Evolutionary conservation across 2,329 filamentous ascomycete species (phyloP).

Genomic region (Fonsecaea erecta): DNA sequence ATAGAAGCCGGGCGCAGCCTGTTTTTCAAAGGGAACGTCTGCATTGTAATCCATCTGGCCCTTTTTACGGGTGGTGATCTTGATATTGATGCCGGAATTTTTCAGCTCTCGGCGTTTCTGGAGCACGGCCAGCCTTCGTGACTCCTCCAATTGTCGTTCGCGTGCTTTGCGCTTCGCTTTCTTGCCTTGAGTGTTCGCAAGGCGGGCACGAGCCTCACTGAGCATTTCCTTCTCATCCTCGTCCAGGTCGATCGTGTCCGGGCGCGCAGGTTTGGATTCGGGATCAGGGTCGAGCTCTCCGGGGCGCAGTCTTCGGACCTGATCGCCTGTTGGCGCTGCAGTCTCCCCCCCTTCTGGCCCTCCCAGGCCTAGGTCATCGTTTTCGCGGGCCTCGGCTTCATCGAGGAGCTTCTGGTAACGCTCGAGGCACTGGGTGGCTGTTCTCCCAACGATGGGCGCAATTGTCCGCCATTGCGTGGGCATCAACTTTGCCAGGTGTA

Average conservation of each 20-base stretch:
- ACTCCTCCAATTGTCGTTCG: slow-evolving; percentile 94
- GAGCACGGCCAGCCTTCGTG: slow-evolving; percentile 81
- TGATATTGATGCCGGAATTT: slow-evolving; percentile 97
- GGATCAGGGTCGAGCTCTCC: slow-evolving; percentile 97
- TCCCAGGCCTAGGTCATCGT: slow-evolving; percentile 76
- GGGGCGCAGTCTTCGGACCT: slow-evolving; percentile 81
- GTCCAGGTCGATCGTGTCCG: slow-evolving; percentile 96
- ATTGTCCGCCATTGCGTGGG: slow-evolving; percentile 99
- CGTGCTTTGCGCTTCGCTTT: slow-evolving; percentile 98
- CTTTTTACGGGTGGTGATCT: slow-evolving; percentile 86
- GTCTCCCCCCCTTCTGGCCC: slow-evolving; percentile 87
- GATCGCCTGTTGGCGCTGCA: slow-evolving; percentile 85
- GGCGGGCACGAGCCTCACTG: slow-evolving; percentile 91
- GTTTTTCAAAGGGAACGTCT: slow-evolving; percentile 96
- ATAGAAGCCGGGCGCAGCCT: slow-evolving; percentile 85
- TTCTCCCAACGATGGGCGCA: slow-evolving; percentile 92
- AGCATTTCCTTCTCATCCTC: slow-evolving; percentile 99
- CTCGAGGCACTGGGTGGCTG: slow-evolving; percentile 95
- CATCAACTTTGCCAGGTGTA: slow-evolving; percentile 97
- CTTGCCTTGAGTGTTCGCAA: slow-evolving; percentile 98
- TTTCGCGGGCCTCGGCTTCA: slow-evolving; percentile 89
- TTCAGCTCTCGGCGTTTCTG: slow-evolving; percentile 97
- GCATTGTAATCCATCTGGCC: slow-evolving; percentile 99
- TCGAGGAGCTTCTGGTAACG: slow-evolving; percentile 96
- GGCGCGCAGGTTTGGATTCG: slow-evolving; percentile 91